Percentiles rank a stretch among this genome's conserved stretches.
These are phyloP conservation scores for Endoconidiophora polonica DNA, from an alignment of 2,329 filamentous ascomycete species.

Conservation along the genomic window DNA sequence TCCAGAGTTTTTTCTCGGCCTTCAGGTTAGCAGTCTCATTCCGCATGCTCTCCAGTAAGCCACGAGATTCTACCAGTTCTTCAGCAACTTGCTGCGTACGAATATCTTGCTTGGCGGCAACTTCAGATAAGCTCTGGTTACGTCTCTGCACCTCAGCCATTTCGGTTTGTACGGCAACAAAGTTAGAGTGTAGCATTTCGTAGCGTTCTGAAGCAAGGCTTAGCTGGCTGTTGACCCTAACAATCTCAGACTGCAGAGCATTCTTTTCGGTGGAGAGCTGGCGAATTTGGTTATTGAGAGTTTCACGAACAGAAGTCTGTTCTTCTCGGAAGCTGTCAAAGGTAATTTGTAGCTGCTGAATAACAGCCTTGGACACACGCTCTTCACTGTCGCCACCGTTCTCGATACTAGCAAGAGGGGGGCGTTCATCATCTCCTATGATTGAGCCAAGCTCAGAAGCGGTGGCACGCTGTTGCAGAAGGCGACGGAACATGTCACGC, in stretches of 20 bases:
- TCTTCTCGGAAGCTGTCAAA: slow-evolving; percentile 85
- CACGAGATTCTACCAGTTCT: slow-evolving; percentile 74
- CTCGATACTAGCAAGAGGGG: slow-evolving; percentile 43
- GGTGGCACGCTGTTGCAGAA: slow-evolving; percentile 57
- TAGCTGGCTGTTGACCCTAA: slow-evolving; percentile 64
- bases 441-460: slow-evolving; percentile 47
- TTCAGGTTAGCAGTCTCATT: slow-evolving; percentile 87
- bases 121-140: slow-evolving; percentile 58
- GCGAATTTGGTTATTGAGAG: slow-evolving; percentile 72
- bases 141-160: slow-evolving; percentile 78
- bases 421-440: slow-evolving; percentile 52
- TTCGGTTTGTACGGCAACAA: slow-evolving; percentile 65
- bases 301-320: slow-evolving; percentile 61
- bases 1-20: slow-evolving; percentile 88
- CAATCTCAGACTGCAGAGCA: slow-evolving; percentile 64
- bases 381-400: slow-evolving; percentile 40
- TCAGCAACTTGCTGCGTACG: slow-evolving; percentile 83
- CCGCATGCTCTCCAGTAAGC: slow-evolving; percentile 68
- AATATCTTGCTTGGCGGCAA: slow-evolving; percentile 76
- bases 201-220: slow-evolving; percentile 69
- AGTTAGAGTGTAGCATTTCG: slow-evolving; percentile 81
- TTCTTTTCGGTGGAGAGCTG: slow-evolving; percentile 68
- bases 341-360: slow-evolving; percentile 76
- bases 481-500: slow-evolving; percentile 91
- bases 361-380: slow-evolving; percentile 46